Conservation (phyloP, 192 early-diverging fungal genomes). For the Chytriomyces confervae region DNA sequence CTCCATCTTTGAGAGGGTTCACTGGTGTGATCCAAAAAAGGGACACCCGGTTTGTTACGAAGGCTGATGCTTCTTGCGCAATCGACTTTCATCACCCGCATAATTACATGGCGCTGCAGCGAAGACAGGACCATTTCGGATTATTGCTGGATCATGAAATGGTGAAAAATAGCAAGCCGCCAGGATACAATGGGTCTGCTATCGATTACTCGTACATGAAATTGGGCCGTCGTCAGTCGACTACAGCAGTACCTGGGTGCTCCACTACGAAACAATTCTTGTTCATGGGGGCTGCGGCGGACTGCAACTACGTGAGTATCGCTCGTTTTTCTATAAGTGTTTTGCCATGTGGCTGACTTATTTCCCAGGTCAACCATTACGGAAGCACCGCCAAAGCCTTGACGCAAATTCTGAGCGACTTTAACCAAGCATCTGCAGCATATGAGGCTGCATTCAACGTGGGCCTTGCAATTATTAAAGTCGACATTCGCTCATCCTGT, state of each 20-base stretch:
- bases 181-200: too few species aligned
- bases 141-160: not conserved
- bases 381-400: slow-evolving; percentile 48
- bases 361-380: slow-evolving; percentile 24
- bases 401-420: slow-evolving; percentile 77
- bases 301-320: slow-evolving; percentile 54
- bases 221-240: not conserved
- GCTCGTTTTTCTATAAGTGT: not conserved
- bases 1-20: slow-evolving; percentile 4
- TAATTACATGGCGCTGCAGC: not conserved
- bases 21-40: too few species aligned
- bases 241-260: slow-evolving; percentile 21
- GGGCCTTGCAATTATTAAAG: slow-evolving; percentile 78
- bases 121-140: not conserved
- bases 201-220: too few species aligned
- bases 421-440: slow-evolving; percentile 79
- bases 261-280: slow-evolving; percentile 38
- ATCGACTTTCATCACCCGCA: not conserved
- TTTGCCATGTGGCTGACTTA: not conserved
- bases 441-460: slow-evolving; percentile 90
- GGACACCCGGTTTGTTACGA: too few species aligned
- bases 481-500: slow-evolving; percentile 70
- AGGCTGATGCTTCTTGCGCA: not conserved
- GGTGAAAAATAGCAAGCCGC: not conserved
- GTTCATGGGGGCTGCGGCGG: slow-evolving; percentile 57